Evolutionary conservation across 1,284 basidiomycete species (phyloP).

Genomic region (Heterobasidion occidentale): DNA sequence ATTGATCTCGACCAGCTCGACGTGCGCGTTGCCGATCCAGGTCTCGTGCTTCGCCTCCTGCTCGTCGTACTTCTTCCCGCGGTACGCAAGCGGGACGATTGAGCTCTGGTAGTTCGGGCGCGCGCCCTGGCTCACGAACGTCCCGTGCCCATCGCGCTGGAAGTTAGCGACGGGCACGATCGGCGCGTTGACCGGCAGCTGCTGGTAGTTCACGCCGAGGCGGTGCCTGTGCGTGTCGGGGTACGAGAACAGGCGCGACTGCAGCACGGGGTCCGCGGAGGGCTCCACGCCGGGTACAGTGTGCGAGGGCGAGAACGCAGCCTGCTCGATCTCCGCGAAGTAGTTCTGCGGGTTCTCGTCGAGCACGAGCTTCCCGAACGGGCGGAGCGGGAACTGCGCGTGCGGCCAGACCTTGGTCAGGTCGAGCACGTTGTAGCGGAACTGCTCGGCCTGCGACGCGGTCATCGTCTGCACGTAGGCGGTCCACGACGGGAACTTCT

Average conservation of each 20-base stretch:
- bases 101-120: conserved; percentile 84
- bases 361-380: conserved; percentile 79
- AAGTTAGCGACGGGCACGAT: conserved; percentile 75
- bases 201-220: conserved; percentile 81
- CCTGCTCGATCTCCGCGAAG: conserved; percentile 83
- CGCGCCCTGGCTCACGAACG: conserved; percentile 72
- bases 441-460: conserved; percentile 80
- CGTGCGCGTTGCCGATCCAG: conserved; percentile 67
- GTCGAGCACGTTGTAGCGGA: conserved; percentile 85
- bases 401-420: conserved; percentile 90
- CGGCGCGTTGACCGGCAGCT: conserved; percentile 86
- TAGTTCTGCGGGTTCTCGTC: conserved; percentile 85
- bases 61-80: conserved; percentile 28
- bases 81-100: conserved; percentile 55
- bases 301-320: conserved; percentile 84
- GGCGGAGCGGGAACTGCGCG: conserved; percentile 77
- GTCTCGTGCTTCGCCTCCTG: conserved; percentile 54
- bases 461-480: conserved; percentile 88
- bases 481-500: conserved; percentile 75
- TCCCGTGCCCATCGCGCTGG: conserved; percentile 69
- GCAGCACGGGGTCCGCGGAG: conserved; percentile 84
- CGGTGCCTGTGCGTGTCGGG: conserved; percentile 90
- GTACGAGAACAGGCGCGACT: conserved; percentile 92
- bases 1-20: conserved; percentile 71
- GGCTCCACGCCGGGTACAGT: conserved; percentile 83